phyloP scores from a whole-genome alignment of 306 rosid species.

The Trifolium subterraneum region DNA sequence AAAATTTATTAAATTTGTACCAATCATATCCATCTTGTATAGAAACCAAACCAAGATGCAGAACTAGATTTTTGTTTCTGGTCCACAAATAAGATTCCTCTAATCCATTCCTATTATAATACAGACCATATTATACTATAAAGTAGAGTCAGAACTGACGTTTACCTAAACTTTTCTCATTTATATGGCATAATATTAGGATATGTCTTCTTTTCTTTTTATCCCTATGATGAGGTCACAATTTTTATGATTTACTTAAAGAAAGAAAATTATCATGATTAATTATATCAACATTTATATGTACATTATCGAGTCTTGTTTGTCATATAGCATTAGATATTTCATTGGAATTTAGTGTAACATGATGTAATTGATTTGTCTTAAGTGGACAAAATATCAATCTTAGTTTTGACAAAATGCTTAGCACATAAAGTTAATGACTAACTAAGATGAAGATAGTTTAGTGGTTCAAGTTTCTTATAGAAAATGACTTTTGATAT shows the following conservation, averaged over 20 bases:
- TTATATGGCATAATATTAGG: slow-evolving; percentile 1
- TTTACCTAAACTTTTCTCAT: slow-evolving; percentile 29
- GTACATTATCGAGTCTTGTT: slow-evolving; percentile 13
- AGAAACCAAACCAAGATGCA: slow-evolving; percentile 32
- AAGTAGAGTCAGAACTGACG: slow-evolving; percentile 29
- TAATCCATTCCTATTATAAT: slow-evolving; percentile 26
- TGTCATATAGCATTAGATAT: slow-evolving; percentile 29
- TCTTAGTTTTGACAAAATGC: slow-evolving; percentile 33
- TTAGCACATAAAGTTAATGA: slow-evolving; percentile 32
- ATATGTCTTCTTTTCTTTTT: slow-evolving; percentile 14
- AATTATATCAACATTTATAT: not conserved
- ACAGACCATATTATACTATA: slow-evolving; percentile 11
- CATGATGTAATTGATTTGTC: slow-evolving; percentile 31
- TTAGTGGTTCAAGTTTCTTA: slow-evolving; percentile 28
- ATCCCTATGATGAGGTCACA: not conserved
- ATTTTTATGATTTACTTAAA: slow-evolving; percentile 25
- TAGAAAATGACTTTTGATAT: slow-evolving; percentile 28
- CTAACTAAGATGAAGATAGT: not conserved
- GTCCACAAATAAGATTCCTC: slow-evolving; percentile 30
- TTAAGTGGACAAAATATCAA: slow-evolving; percentile 32
- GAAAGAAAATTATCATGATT: slow-evolving; percentile 23
- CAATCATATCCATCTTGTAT: slow-evolving; percentile 33
- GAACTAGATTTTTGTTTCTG: slow-evolving; percentile 14
- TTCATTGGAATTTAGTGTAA: slow-evolving; percentile 30
- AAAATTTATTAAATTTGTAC: slow-evolving; percentile 19